Evolutionary conservation across 345 rosid genomes (phyloP).

Genomic region (Ceriops tagal): DNA sequence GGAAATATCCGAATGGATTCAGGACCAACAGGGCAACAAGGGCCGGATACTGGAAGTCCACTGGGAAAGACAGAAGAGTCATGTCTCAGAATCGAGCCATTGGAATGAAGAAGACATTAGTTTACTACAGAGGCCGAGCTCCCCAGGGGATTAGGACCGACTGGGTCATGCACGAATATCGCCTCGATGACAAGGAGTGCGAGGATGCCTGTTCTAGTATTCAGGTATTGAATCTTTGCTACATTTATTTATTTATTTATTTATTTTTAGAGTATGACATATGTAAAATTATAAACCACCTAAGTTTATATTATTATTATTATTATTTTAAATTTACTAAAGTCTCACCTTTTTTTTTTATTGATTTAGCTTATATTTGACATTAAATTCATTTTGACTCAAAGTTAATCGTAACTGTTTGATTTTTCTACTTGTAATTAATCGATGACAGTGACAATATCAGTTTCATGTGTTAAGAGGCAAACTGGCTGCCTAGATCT

Average conservation of each 20-base stretch:
- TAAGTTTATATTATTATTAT: too few species aligned
- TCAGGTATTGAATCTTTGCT: constrained; percentile 48
- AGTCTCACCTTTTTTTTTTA: too few species aligned
- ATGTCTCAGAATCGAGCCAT: background rate
- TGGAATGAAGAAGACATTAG: constrained; percentile 15
- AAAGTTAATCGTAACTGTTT: too few species aligned
- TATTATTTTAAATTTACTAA: too few species aligned
- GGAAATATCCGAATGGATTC: background rate
- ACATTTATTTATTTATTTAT: background rate
- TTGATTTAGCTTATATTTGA: too few species aligned
- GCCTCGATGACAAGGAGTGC: constrained; percentile 78
- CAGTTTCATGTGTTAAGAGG: too few species aligned
- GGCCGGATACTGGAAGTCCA: constrained; percentile 20
- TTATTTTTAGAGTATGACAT: background rate
- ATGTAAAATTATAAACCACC: too few species aligned
- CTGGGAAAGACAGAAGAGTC: constrained; percentile 3
- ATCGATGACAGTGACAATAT: too few species aligned
- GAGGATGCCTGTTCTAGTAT: constrained; percentile 61
- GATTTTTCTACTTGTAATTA: too few species aligned
- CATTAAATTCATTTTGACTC: too few species aligned
- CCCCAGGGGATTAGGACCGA: constrained; percentile 17
- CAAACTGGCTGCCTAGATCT: too few species aligned
- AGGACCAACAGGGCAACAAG: constrained; percentile 13
- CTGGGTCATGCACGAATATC: constrained; percentile 30
- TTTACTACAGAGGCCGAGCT: constrained; percentile 5